Evolutionary conservation across 495 filamentous ascomycete genomes (phyloP), one percentile per base, ranked within the genome.

Genomic region (Annulohypoxylon stygium): DNA sequence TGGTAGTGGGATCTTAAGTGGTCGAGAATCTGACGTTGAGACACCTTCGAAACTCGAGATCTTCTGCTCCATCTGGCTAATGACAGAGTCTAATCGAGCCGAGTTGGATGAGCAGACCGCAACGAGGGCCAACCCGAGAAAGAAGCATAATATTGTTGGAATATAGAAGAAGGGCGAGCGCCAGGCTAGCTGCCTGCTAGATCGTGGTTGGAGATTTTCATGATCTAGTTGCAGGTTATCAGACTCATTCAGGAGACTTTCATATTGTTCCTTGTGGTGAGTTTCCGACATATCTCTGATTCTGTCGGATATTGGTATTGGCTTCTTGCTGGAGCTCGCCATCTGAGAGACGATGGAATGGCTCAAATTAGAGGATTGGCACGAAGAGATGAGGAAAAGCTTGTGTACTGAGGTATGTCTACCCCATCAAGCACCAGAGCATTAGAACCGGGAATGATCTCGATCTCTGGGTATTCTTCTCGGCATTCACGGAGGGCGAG

Each of bases 251-350:
- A 63, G 26, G 43, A 63, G 61, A 53, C 45, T 50, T 14, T 63
- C 45, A 23, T 63, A 63, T 51, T 63, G 61, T n/a, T 63, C 61
- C 26, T 63, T 53, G 16, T 51, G 14, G 4, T 53, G 45, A 37
- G 18, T 23, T 23, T 37, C 16, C 9, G 47, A 18, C 26, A 36
- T 53, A 26, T 63, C 26, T 55, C 51, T 26, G 7, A 26, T 14
- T 2, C 51, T 55, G 26, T 55, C 51, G n/a, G 51, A 9, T 55
- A 55, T 55, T 12, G 10, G 4, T 3, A 4, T 34, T 14, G 25
- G 3, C 26, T 55, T 55, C 51, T 34, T 55, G 51, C 26, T 55
- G 12, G 51, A 30, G 11, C 26, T 55, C 4, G 51, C 51, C 51
- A 55, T 55, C 50, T 55, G 25, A 34, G 11, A 18, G 34, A 5